Conservation (phyloP, 2,329 filamentous ascomycete species). For the Ophiostoma sp. region DNA sequence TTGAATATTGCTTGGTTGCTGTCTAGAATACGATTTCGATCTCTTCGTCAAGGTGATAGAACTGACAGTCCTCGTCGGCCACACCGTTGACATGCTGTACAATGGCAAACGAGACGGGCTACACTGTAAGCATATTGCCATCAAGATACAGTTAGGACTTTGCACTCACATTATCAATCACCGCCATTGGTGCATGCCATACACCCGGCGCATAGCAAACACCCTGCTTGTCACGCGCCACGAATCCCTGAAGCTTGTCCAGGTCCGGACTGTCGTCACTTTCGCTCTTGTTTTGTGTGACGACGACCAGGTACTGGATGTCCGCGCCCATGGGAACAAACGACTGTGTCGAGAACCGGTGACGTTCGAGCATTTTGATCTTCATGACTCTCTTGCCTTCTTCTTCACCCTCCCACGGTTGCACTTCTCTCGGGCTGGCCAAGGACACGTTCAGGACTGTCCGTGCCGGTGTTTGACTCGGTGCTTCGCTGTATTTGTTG, state of each 20-base stretch:
- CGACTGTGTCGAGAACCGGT: conserved; percentile 23
- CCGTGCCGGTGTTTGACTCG: conserved; percentile 9
- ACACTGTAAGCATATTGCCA: not conserved
- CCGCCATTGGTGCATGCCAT: conserved; percentile 24
- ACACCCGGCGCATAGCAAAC: conserved; percentile 23
- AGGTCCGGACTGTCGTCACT: conserved; percentile 11
- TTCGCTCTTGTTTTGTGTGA: not conserved
- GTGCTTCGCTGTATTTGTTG: conserved; percentile 4
- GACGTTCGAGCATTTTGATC: conserved; percentile 18
- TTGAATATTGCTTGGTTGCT: not conserved
- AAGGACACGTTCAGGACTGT: conserved; percentile 20
- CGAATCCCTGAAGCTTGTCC: conserved; percentile 10
- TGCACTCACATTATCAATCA: conserved; percentile 16
- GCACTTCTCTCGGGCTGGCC: conserved; percentile 13
- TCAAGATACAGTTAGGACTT: not conserved
- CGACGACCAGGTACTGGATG: conserved; percentile 17
- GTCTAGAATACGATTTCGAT: conserved; percentile 20
- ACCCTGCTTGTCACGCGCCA: conserved; percentile 22
- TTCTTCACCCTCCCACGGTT: not conserved
- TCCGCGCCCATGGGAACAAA: conserved; percentile 23
- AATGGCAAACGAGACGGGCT: conserved; percentile 21
- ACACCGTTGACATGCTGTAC: conserved; percentile 23
- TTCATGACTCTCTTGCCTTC: not conserved
- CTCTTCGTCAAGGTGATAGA: conserved; percentile 18
- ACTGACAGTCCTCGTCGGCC: conserved; percentile 23